Conservation (phyloP, 139 green algal species). For the Mychonastes homosphaera region DNA sequence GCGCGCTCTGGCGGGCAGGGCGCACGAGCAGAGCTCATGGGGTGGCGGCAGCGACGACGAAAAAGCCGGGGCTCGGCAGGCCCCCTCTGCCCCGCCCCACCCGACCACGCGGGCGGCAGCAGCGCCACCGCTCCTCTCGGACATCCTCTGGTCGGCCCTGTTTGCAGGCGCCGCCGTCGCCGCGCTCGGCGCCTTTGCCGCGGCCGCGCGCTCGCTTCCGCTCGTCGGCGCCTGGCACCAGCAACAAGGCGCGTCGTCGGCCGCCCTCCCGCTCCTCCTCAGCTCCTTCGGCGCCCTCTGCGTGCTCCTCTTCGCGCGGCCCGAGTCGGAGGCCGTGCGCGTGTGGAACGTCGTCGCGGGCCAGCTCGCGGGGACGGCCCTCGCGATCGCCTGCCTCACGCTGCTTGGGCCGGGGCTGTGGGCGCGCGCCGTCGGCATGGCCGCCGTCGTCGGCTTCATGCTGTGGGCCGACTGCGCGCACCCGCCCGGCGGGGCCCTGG, state of each 20-base stretch:
- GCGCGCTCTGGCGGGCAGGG: constrained; percentile 5
- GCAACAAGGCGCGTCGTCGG: not conserved
- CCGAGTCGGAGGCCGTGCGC: constrained; percentile 26
- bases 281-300: constrained; percentile 35
- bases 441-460: constrained; percentile 23
- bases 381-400: constrained; percentile 18
- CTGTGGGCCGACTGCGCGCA: constrained; percentile 29
- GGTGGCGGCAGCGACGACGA: not conserved
- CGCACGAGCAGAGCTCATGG: not conserved
- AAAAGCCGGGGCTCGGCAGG: constrained; percentile 14
- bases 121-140: constrained; percentile 13
- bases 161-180: not conserved
- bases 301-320: constrained; percentile 34
- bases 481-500: constrained; percentile 27
- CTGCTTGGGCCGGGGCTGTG: constrained; percentile 12
- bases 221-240: not conserved
- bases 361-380: constrained; percentile 13
- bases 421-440: constrained; percentile 25
- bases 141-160: constrained; percentile 25
- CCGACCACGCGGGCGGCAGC: too few species aligned
- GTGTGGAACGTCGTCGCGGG: constrained; percentile 34
- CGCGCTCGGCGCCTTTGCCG: not conserved
- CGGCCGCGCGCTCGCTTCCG: not conserved
- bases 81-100: not conserved
- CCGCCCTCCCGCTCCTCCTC: constrained; percentile 31